Percentiles rank a stretch among this genome's conserved stretches.
These are phyloP conservation scores for Auxenochlorella pyrenoidosa DNA, from an alignment of 139 green algal genomes.

Conservation along the genomic window DNA sequence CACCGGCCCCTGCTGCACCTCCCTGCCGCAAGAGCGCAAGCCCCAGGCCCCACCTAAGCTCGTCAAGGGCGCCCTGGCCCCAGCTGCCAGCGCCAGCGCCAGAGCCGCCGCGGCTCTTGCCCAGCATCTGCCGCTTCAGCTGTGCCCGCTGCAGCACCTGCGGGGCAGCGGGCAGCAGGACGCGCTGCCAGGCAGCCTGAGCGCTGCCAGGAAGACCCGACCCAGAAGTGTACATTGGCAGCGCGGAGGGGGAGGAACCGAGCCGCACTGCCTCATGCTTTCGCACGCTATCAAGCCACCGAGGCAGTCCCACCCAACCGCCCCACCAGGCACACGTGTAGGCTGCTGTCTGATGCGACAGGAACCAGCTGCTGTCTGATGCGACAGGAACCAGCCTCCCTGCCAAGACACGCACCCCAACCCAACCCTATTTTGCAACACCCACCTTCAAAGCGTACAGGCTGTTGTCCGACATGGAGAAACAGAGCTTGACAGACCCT, in stretches of 20 bases:
- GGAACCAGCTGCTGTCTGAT: too few species aligned
- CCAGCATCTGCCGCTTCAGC: conserved; percentile 36
- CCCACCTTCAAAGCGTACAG: conserved; percentile 88
- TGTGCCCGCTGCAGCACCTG: conserved; percentile 24
- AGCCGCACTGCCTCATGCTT: too few species aligned
- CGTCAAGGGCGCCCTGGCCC: not conserved
- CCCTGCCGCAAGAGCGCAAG: too few species aligned
- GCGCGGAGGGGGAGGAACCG: too few species aligned
- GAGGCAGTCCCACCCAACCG: not conserved
- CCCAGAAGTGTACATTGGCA: too few species aligned
- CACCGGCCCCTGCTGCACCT: too few species aligned
- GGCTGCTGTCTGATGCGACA: not conserved
- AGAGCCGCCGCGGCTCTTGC: not conserved
- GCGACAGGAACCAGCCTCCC: too few species aligned
- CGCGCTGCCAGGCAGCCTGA: not conserved
- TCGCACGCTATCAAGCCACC: too few species aligned
- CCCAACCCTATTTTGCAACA: not conserved
- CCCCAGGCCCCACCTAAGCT: not conserved
- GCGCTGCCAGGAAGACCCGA: too few species aligned
- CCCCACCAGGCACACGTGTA: not conserved
- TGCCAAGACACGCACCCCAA: not conserved
- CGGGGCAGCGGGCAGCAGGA: not conserved
- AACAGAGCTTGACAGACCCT: conserved; percentile 86
- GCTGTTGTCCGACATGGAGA: conserved; percentile 81
- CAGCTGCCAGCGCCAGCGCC: not conserved